Base-by-base conservation (phyloP, 2,329 filamentous ascomycete species). In the Diaporthe citriasiana region DNA sequence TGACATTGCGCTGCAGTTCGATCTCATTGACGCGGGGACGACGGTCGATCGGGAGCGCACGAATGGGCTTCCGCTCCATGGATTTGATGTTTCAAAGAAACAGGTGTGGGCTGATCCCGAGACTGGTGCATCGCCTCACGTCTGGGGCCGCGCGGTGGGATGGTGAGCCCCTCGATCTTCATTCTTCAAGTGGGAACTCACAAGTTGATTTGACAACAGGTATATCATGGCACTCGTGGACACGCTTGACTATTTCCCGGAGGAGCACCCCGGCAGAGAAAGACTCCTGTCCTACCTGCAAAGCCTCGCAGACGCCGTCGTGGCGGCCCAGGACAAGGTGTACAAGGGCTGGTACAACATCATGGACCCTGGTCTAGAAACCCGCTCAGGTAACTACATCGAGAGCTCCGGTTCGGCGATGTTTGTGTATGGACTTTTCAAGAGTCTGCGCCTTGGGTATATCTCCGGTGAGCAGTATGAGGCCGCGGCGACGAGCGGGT, bases 71-170 rank as follows among this genome's bases (percentile, higher is more conserved):
- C 79, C 88, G 0, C 84, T 86, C 1, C 88, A 90, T 71, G 88
- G 88, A n/a, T 90, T 88, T 74, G 88, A 90, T 71, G 83, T 83
- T 15, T 82, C 81, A 19, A 84, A 83, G 73, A 82, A 78, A 17
- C 85, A 87, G 35, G 79, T 84, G 0, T 90, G 88, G 88, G 87
- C 87, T 0, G 81, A 87, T 73, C 81, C 82, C 0, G 76, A 80
- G 4, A 88, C 86, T 0, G 88, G 88, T 10, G 85, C 85, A 1
- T 85, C 85, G 72, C 87, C 86, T 0, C 78, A 86, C 17, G 87
- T 89, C 17, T 90, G 88, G 88, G 83, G 83, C 22, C 81, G 88
- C 15, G 83, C 85, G 27, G 77, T 88, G 13, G 87, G 82, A 83
- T 80, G 38, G 76, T 66, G 7, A 38, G 63, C 8, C 9, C 27